Evolutionary conservation across 2,329 filamentous ascomycete species (phyloP).

Genomic region (Beauveria pseudobassiana): DNA sequence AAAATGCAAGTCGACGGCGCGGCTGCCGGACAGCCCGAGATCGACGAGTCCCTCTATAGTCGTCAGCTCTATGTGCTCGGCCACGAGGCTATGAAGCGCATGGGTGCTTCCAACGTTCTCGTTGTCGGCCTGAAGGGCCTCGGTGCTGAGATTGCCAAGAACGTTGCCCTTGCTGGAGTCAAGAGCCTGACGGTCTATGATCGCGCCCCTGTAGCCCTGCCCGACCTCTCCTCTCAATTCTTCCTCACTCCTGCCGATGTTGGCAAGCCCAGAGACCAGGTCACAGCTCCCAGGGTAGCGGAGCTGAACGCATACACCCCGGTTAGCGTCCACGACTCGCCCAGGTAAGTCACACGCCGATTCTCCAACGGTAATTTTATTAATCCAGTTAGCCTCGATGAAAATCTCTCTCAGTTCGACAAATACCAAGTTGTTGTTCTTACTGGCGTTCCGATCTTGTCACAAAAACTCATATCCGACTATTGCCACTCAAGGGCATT

Average conservation of each 20-base stretch:
- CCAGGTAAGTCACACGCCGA: conserved; percentile 31
- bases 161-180: conserved; percentile 93
- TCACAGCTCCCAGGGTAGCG: conserved; percentile 81
- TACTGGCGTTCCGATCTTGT: conserved; percentile 71
- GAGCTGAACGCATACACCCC: conserved; percentile 97
- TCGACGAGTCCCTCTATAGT: conserved; percentile 68
- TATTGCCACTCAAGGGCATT: conserved; percentile 92
- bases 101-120: conserved; percentile 92
- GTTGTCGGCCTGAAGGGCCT: conserved; percentile 87
- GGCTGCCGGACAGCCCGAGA: conserved; percentile 47
- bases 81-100: conserved; percentile 93
- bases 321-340: conserved; percentile 64
- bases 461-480: conserved; percentile 78
- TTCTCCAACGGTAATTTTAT: no score
- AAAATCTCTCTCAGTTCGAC: conserved; percentile 74
- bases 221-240: conserved; percentile 94
- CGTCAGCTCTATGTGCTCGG: conserved; percentile 65
- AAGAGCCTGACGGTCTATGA: conserved; percentile 95
- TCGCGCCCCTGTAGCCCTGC: conserved; percentile 71
- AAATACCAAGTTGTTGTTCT: conserved; percentile 89
- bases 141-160: conserved; percentile 97
- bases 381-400: conserved; percentile 50
- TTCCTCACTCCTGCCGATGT: conserved; percentile 85
- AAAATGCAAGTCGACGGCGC: conserved; percentile 60
- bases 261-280: conserved; percentile 81